Evolutionary conservation across 2,329 filamentous ascomycete species (phyloP).

Genomic region (Aspergillus viridinutans): DNA sequence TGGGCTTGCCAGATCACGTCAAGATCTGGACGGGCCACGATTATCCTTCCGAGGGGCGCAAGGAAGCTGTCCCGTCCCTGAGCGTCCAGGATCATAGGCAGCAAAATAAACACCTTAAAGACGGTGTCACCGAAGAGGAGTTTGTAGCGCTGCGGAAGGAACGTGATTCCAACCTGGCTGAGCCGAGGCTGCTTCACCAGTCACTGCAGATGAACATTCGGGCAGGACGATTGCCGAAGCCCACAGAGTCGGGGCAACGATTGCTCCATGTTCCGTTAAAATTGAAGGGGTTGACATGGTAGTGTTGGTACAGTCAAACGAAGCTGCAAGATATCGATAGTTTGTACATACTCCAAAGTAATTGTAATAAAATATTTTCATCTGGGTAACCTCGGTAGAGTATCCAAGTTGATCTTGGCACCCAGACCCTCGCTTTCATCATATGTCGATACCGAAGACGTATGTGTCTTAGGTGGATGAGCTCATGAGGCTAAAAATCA

Average conservation of each 20-base stretch:
- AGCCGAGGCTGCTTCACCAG: slow-evolving; percentile 48
- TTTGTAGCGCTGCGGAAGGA: slow-evolving; percentile 44
- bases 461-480: too few relatives aligned
- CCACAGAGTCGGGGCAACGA: slow-evolving; percentile 18
- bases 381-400: too few relatives aligned
- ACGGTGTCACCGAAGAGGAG: slow-evolving; percentile 39
- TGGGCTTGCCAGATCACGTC: slow-evolving; percentile 41
- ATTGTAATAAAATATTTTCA: too few relatives aligned
- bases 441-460: too few relatives aligned
- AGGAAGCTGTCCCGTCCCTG: slow-evolving; percentile 37
- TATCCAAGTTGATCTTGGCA: too few relatives aligned
- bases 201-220: slow-evolving; percentile 53
- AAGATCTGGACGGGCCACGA: slow-evolving; percentile 55
- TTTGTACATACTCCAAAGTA: background rate
- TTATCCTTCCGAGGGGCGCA: slow-evolving; percentile 43
- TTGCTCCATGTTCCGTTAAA: slow-evolving; percentile 31
- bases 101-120: slow-evolving; percentile 48
- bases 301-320: background rate
- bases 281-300: slow-evolving; percentile 20
- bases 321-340: background rate
- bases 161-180: slow-evolving; percentile 43
- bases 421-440: too few relatives aligned
- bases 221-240: slow-evolving; percentile 42
- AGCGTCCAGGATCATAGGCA: slow-evolving; percentile 46
- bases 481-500: too few relatives aligned